A percentile compares a stretch with the other conserved stretches of the same genome.
Conservation (phyloP, 805 yeast genomes). For the Grigorovia yakushimaensis region DNA sequence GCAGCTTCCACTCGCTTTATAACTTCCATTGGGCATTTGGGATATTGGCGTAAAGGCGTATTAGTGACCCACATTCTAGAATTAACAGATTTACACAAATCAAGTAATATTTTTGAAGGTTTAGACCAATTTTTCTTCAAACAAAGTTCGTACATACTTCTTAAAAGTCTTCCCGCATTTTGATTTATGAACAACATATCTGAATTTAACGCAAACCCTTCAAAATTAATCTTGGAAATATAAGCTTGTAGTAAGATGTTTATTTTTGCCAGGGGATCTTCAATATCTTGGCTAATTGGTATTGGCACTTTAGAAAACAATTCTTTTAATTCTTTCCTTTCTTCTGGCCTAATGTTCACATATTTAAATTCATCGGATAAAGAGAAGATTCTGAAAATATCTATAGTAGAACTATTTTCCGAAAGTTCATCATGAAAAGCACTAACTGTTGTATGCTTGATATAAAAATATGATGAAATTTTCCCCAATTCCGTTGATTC, state of each 20-base stretch:
- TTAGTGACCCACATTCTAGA: constrained; percentile 73
- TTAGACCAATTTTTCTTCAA: constrained; percentile 62
- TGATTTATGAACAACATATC: constrained; percentile 92
- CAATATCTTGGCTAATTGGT: constrained; percentile 66
- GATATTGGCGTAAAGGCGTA: constrained; percentile 81
- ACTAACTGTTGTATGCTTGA: constrained; percentile 62
- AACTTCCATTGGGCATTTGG: constrained; percentile 58
- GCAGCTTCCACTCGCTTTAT: constrained; percentile 70
- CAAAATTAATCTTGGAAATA: constrained; percentile 65
- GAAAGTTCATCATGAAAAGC: constrained; percentile 52
- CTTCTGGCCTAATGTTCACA: constrained; percentile 81
- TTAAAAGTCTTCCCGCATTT: constrained; percentile 77
- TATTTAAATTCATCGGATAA: constrained; percentile 76
- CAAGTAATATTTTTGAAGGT: constrained; percentile 46
- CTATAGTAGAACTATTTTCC: constrained; percentile 60
- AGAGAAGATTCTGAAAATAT: constrained; percentile 67
- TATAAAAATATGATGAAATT: constrained; percentile 81
- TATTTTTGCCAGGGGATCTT: constrained; percentile 68
- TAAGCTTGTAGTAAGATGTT: constrained; percentile 76
- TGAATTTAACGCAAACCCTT: constrained; percentile 83
- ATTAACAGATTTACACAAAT: constrained; percentile 72
- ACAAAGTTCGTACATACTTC: constrained; percentile 79
- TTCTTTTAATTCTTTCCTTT: constrained; percentile 59
- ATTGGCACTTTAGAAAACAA: constrained; percentile 71
- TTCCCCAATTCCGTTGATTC: constrained; percentile 62